phyloP scores from a whole-genome alignment of 75 land plant species.

The Pinus tabuliformis region DNA sequence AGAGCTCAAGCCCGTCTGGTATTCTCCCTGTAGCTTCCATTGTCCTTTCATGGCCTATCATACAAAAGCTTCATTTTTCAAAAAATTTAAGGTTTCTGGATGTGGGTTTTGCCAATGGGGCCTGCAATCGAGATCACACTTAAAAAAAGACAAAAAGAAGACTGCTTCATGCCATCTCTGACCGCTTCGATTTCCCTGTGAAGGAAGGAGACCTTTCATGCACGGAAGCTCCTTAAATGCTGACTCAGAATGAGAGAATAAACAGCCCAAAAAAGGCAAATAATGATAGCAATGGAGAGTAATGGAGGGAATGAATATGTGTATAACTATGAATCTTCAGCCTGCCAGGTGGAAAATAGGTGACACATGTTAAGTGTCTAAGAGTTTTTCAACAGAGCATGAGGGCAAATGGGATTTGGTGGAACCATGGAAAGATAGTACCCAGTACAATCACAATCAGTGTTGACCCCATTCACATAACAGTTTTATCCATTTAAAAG shows the following conservation, averaged over 20 bases:
- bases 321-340: background rate
- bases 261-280: background rate
- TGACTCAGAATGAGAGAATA: background rate
- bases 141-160: background rate
- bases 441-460: no score
- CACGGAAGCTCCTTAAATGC: background rate
- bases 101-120: background rate
- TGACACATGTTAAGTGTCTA: background rate
- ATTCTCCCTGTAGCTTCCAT: background rate
- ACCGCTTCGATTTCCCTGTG: no score
- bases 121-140: background rate
- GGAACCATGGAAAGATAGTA: no score
- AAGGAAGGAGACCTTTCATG: background rate
- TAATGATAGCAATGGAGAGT: background rate
- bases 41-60: background rate
- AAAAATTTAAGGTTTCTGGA: background rate
- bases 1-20: background rate
- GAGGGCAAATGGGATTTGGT: no score
- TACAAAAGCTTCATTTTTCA: background rate
- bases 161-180: background rate
- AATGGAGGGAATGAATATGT: background rate
- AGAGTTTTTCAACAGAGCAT: no score
- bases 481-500: no score
- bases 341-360: constrained; percentile 8
- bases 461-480: no score